Evolutionary conservation across 345 rosid species (phyloP).

Genomic region (Excoecaria agallocha): DNA sequence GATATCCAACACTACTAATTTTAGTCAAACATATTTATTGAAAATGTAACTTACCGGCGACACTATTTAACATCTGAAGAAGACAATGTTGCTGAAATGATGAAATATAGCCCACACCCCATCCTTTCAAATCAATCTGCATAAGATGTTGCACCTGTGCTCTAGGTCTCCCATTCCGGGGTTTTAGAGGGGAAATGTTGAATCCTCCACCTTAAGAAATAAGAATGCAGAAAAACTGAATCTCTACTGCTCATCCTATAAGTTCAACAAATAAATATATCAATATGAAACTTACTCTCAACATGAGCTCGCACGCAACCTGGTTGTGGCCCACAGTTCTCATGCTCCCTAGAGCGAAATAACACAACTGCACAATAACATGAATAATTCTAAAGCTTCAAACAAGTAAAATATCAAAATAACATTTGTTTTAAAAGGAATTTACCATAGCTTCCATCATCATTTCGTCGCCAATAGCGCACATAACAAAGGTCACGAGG

Average conservation of each 20-base stretch:
- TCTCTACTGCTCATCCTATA: not conserved
- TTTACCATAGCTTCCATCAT: slow-evolving; percentile 97
- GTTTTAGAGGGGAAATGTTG: slow-evolving; percentile 82
- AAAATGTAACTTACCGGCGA: slow-evolving; percentile 64
- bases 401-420: slow-evolving; percentile 13
- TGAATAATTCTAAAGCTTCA: slow-evolving; percentile 21
- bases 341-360: slow-evolving; percentile 98
- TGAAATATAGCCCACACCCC: slow-evolving; percentile 89
- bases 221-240: slow-evolving; percentile 14
- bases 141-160: slow-evolving; percentile 93
- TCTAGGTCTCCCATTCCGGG: slow-evolving; percentile 83
- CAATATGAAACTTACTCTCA: slow-evolving; percentile 62
- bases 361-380: slow-evolving; percentile 69
- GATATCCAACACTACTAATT: not conserved
- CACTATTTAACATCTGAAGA: slow-evolving; percentile 95
- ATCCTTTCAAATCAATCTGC: slow-evolving; percentile 97
- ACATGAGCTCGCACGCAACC: slow-evolving; percentile 95
- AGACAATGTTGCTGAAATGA: slow-evolving; percentile 98
- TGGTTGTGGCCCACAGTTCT: slow-evolving; percentile 84
- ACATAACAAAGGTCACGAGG: slow-evolving; percentile 99
- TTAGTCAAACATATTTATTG: not conserved
- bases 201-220: slow-evolving; percentile 83
- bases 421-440: slow-evolving; percentile 12
- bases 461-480: slow-evolving; percentile 98
- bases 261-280: slow-evolving; percentile 10